Evolutionary conservation across 805 yeast genomes (phyloP).

Genomic region (Candida silvatica): DNA sequence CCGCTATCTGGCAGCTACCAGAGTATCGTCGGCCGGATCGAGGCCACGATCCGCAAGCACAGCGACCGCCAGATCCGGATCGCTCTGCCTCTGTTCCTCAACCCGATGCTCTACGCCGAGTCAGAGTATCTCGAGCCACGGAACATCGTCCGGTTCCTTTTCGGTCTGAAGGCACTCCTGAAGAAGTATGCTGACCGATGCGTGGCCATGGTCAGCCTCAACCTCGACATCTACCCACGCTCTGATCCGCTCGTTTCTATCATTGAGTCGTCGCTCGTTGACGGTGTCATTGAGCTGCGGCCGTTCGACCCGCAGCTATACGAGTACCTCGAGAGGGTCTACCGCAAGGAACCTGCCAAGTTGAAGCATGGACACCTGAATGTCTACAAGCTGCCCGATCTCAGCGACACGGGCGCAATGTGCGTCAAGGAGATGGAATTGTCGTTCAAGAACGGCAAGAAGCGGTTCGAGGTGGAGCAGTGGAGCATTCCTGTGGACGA

Average conservation of each 20-base stretch:
- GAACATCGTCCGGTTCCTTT: constrained; percentile 52
- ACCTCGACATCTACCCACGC: constrained; percentile 61
- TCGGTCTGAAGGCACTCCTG: constrained; percentile 45
- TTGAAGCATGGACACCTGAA: constrained; percentile 84
- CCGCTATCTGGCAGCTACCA: constrained; percentile 23
- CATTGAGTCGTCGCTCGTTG: constrained; percentile 47
- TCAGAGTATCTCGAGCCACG: constrained; percentile 24
- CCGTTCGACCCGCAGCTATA: constrained; percentile 76
- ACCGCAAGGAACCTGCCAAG: constrained; percentile 63
- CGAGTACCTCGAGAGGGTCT: constrained; percentile 57
- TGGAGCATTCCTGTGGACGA: constrained; percentile 98
- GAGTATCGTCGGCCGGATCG: constrained; percentile 32
- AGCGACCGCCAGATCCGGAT: constrained; percentile 50
- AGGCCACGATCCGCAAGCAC: constrained; percentile 29
- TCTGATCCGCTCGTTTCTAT: constrained; percentile 35
- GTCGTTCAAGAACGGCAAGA: constrained; percentile 79
- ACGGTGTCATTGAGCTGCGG: constrained; percentile 63
- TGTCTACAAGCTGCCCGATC: constrained; percentile 59
- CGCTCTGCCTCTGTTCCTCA: constrained; percentile 67
- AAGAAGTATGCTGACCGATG: constrained; percentile 29
- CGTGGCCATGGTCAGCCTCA: constrained; percentile 48
- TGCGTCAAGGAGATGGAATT: constrained; percentile 63
- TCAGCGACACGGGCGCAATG: constrained; percentile 78
- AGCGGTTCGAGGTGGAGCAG: constrained; percentile 77
- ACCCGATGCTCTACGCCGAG: constrained; percentile 68